A percentile compares a stretch with the other conserved stretches of the same genome.
These are phyloP conservation scores for Aurantiochytrium sp. DNA, from an alignment of 108 stramenopile genomes.

Conservation along the genomic window DNA sequence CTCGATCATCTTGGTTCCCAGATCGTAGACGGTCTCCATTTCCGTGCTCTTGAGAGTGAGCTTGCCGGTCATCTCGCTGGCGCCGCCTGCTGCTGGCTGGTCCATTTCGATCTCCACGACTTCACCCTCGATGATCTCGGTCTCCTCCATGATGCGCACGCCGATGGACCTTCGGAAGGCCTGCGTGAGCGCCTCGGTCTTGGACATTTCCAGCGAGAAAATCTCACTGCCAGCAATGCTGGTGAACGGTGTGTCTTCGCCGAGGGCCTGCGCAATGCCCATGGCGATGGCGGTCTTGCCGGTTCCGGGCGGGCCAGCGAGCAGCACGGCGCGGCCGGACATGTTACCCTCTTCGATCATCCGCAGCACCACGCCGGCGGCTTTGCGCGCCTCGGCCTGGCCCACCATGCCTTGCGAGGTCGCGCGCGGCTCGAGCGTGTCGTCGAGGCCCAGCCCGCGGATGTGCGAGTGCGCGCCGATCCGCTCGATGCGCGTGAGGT, in stretches of 20 bases:
- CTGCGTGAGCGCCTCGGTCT: constrained; percentile 99
- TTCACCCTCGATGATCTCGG: constrained; percentile 98
- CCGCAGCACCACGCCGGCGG: constrained; percentile 70
- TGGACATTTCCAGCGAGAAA: constrained; percentile 92
- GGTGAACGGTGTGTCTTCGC: constrained; percentile 89
- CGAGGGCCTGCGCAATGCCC: constrained; percentile 78
- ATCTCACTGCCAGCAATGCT: constrained; percentile 91
- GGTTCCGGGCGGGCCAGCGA: constrained; percentile 80
- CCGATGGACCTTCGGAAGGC: constrained; percentile 86
- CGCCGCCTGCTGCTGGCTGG: constrained; percentile 46
- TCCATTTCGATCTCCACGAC: constrained; percentile 96
- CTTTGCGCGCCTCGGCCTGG: constrained; percentile 53
- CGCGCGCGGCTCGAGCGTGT: constrained; percentile 76
- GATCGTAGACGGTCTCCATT: constrained; percentile 99
- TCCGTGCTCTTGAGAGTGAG: constrained; percentile 96
- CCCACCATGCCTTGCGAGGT: constrained; percentile 83
- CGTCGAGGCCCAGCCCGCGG: constrained; percentile 90
- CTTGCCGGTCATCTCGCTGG: constrained; percentile 75
- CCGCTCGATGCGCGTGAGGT: constrained; percentile 90
- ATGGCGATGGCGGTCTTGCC: constrained; percentile 78
- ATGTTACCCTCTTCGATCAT: constrained; percentile 65
- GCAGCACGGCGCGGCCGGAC: constrained; percentile 75
- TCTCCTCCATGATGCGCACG: constrained; percentile 93
- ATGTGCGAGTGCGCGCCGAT: constrained; percentile 98
- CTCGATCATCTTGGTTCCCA: constrained; percentile 99